Evolutionary conservation across 305 asterid species (phyloP).

Genomic region (Petunia hybrid): DNA sequence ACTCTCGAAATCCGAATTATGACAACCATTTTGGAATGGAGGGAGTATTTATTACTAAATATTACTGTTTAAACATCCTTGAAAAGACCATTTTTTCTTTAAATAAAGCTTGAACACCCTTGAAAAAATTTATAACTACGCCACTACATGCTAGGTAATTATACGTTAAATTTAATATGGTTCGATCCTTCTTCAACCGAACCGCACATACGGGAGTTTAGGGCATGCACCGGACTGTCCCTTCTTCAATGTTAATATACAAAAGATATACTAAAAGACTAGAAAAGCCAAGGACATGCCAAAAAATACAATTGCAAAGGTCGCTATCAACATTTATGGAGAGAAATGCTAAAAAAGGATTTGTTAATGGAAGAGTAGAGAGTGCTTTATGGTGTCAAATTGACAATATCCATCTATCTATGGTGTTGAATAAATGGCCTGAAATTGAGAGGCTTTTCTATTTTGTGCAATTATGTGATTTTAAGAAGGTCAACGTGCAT

Average conservation of each 20-base stretch:
- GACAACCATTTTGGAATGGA: too few species aligned
- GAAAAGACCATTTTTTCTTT: too few species aligned
- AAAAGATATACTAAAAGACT: background rate
- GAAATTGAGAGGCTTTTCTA: background rate
- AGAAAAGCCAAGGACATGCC: background rate
- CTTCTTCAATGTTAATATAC: too few species aligned
- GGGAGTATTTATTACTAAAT: too few species aligned
- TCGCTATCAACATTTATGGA: background rate
- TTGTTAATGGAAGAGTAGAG: too few species aligned
- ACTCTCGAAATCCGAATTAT: too few species aligned
- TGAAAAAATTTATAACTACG: too few species aligned
- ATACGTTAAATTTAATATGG: too few species aligned
- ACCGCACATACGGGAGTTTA: background rate
- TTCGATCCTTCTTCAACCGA: background rate
- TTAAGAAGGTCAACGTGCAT: constrained; percentile 9
- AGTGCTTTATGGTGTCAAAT: too few species aligned
- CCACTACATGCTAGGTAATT: too few species aligned
- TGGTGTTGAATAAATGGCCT: constrained; percentile 24
- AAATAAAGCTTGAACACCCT: too few species aligned
- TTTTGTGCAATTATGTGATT: background rate
- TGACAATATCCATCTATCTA: background rate
- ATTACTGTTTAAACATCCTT: too few species aligned
- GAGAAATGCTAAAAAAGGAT: background rate
- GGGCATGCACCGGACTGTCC: background rate
- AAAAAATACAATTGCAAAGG: background rate